phyloP scores from a whole-genome alignment of 345 rosid genomes.

The Eutrema heterophyllum region DNA sequence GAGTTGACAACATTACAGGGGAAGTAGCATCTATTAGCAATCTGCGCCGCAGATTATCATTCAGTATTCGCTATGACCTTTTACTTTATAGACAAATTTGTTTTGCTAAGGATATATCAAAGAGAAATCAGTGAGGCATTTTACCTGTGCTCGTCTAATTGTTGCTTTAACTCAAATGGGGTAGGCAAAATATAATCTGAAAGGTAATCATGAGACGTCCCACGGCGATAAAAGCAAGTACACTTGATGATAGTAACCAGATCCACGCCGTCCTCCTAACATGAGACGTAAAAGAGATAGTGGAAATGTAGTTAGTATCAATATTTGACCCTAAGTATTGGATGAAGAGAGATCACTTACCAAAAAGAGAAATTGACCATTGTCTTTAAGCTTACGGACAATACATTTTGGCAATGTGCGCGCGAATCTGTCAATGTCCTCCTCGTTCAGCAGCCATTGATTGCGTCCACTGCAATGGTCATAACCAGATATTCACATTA shows the following conservation, averaged over 20 bases:
- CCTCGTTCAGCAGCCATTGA: slow-evolving; percentile 56
- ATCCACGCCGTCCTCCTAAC: slow-evolving; percentile 57
- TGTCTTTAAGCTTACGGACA: slow-evolving; percentile 44
- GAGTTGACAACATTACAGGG: slow-evolving; percentile 73
- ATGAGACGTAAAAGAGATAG: not conserved
- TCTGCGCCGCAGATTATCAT: slow-evolving; percentile 26
- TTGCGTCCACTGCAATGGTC: slow-evolving; percentile 55
- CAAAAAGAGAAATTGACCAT: slow-evolving; percentile 77
- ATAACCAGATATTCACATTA: slow-evolving; percentile 5
- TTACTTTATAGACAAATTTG: not conserved
- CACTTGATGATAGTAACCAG: slow-evolving; percentile 41
- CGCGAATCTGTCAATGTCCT: slow-evolving; percentile 51
- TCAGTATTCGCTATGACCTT: not conserved
- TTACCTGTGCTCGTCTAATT: slow-evolving; percentile 32
- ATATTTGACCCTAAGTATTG: not conserved
- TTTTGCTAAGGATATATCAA: not conserved
- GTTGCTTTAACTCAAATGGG: slow-evolving; percentile 39
- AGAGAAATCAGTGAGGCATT: not conserved
- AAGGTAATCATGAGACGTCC: slow-evolving; percentile 34
- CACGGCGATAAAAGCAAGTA: slow-evolving; percentile 50
- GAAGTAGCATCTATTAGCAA: slow-evolving; percentile 32
- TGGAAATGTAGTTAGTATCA: not conserved
- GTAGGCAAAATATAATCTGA: slow-evolving; percentile 54
- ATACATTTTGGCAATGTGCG: slow-evolving; percentile 40
- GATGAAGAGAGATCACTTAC: slow-evolving; percentile 38